These are phyloP conservation scores for Cyclocybe cylindracea DNA, from an alignment of 768 basidiomycete genomes.

Conservation along the genomic window DNA sequence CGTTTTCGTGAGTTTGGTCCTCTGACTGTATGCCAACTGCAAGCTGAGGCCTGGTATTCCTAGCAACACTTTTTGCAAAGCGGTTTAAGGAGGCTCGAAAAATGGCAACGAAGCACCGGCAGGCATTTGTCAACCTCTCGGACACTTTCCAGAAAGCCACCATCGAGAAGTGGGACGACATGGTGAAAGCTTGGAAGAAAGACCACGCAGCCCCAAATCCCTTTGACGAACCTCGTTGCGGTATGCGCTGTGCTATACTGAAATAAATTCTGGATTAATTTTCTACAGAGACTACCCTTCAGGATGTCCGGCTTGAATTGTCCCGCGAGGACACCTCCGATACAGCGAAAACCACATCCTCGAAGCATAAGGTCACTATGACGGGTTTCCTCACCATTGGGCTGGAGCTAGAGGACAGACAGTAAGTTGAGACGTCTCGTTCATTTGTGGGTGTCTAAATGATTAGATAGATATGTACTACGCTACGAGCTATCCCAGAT, in stretches of 20 bases:
- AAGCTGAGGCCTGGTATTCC: not conserved
- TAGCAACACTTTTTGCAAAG: not conserved
- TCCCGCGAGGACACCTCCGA: conserved; percentile 7
- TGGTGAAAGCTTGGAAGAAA: conserved; percentile 5
- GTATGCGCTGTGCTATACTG: not conserved
- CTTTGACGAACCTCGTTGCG: conserved; percentile 8
- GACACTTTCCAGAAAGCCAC: not conserved
- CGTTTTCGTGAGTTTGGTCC: conserved; percentile 10
- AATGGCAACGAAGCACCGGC: conserved; percentile 7
- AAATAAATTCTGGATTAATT: not conserved
- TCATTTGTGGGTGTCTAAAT: not conserved
- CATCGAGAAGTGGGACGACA: conserved; percentile 5
- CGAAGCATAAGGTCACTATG: not conserved
- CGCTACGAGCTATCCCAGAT: not conserved
- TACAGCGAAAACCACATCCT: not conserved
- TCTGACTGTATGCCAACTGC: not conserved
- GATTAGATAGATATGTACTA: not conserved
- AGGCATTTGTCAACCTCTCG: conserved; percentile 2
- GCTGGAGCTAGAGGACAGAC: conserved; percentile 13
- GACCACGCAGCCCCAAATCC: conserved; percentile 10
- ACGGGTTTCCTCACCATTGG: conserved; percentile 7
- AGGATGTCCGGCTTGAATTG: conserved; percentile 11
- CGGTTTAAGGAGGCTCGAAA: conserved; percentile 6
- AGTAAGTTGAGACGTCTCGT: conserved; percentile 4
- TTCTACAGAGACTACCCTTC: conserved; percentile 5